A percentile compares a stretch with the other conserved stretches of the same genome.
Conservation (phyloP, 2,329 filamentous ascomycete genomes). For the Beauveria bassiana region DNA sequence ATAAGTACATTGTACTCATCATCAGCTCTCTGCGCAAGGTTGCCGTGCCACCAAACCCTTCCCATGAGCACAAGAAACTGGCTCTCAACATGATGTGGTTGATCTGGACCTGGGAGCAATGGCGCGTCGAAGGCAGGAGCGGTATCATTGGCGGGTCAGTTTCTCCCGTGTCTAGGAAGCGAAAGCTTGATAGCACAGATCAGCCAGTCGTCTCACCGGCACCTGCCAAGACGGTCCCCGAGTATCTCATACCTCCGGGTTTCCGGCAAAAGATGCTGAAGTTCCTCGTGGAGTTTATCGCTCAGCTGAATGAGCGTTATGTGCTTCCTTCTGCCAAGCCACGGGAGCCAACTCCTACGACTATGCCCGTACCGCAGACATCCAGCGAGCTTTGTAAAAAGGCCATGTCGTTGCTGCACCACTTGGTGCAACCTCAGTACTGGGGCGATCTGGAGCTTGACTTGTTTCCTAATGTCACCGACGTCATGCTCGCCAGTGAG, state of each 20-base stretch:
- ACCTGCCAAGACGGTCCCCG: conserved; percentile 39
- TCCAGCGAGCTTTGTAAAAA: conserved; percentile 78
- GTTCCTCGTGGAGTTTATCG: conserved; percentile 93
- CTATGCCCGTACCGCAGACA: conserved; percentile 42
- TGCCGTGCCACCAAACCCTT: conserved; percentile 72
- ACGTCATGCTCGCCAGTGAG: conserved; percentile 75
- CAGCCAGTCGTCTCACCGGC: conserved; percentile 47
- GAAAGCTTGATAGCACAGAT: conserved; percentile 60
- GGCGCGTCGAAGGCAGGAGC: conserved; percentile 58
- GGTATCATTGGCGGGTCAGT: conserved; percentile 42
- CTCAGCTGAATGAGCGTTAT: conserved; percentile 78
- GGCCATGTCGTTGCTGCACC: conserved; percentile 71
- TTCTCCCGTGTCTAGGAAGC: conserved; percentile 68
- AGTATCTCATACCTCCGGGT: conserved; percentile 59
- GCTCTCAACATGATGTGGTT: conserved; percentile 85
- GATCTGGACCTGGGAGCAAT: conserved; percentile 89
- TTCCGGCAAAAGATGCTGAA: conserved; percentile 79
- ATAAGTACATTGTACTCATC: conserved; percentile 83
- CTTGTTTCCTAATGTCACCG: conserved; percentile 82
- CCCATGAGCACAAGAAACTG: conserved; percentile 84
- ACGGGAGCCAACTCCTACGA: conserved; percentile 41
- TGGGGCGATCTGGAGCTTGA: conserved; percentile 93
- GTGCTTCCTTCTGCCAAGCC: conserved; percentile 64
- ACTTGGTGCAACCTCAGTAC: conserved; percentile 76
- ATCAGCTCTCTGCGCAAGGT: conserved; percentile 86